Percentiles rank a stretch among this genome's conserved stretches.
phyloP scores from a whole-genome alignment of 129 eudicot genomes.

The Lonicera japonica region DNA sequence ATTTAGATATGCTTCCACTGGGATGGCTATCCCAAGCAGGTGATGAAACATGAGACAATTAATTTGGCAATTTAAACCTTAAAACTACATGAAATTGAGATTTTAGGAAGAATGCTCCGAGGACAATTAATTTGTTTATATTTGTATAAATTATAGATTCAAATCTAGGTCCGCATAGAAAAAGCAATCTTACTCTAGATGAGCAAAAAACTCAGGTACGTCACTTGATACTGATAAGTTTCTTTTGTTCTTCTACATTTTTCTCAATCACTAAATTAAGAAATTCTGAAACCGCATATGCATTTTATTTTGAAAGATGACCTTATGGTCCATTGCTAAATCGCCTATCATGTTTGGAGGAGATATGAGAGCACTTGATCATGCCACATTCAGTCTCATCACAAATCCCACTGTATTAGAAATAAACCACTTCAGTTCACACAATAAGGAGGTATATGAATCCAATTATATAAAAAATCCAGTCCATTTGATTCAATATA shows the following conservation, averaged over 20 bases:
- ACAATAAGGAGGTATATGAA: conserved; percentile 71
- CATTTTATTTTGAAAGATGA: conserved; percentile 40
- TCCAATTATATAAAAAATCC: too few relatives aligned
- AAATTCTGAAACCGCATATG: too few relatives aligned
- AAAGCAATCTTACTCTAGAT: conserved; percentile 40
- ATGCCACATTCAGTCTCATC: conserved; percentile 54
- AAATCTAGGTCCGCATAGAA: conserved; percentile 77
- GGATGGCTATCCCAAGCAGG: conserved; percentile 94
- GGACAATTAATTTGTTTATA: background rate
- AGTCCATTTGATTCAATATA: too few relatives aligned
- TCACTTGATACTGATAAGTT: background rate
- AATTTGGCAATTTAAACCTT: background rate
- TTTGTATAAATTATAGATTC: conserved; percentile 29
- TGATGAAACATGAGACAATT: conserved; percentile 11
- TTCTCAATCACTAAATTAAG: background rate
- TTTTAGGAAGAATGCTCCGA: too few relatives aligned
- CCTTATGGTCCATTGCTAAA: conserved; percentile 91
- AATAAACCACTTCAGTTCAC: conserved; percentile 80
- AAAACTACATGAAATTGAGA: too few relatives aligned
- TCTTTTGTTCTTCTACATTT: background rate
- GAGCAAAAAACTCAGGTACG: conserved; percentile 89
- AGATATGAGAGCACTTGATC: conserved; percentile 79
- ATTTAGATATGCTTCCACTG: conserved; percentile 93
- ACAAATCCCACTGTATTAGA: conserved; percentile 73
- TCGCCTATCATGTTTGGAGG: conserved; percentile 99